Base-by-base conservation (phyloP, 345 rosid species). In the Laguncularia racemosa region DNA sequence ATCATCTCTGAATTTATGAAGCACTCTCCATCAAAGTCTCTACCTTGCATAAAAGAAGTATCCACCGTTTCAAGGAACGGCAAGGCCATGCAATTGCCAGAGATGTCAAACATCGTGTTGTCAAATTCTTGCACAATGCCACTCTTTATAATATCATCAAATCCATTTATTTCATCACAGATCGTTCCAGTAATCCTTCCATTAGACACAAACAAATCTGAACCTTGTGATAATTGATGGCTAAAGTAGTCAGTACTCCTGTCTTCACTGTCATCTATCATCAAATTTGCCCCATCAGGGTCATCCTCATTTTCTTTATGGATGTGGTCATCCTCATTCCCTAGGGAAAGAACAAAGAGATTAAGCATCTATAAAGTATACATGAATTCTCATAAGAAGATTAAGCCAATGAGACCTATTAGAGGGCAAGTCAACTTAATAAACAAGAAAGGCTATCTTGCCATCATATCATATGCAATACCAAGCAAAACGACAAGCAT, bases 131-230 rank as follows among this genome's bases (percentile, higher is more conserved):
- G 50, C 15, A 66, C 23, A 0, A 58, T 54, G 54, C 56, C 58
- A 48, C 47, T 58, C 46, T 48, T 66, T 14, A 59, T 52, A 20
- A 53, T 16, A 53, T 66, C 64, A 52, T 66, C 69, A 23, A 58
- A 58, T 52, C 43, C 69, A n/a, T 47, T 45, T 19, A 49, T 16
- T 20, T 57, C 64, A 3, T 66, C 63, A 53, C 57, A 16, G 10
- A 43, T 38, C 14, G 28, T 23, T 11, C 58, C 45, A 45, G 58
- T 21, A 46, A 20, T 40, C 46, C 20, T 44, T 58, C n/a, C 48
- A 44, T 53, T 52, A 48, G 53, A 66, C 21, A 66, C 47, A 47
- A 45, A 28, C 13, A 57, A 54, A 53, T 48, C 54, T 21, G 38
- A 59, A 23, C 52, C 58, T 33, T 66, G 44, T 46, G 48, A 66